A percentile compares a stretch with the other conserved stretches of the same genome.
phyloP scores from a whole-genome alignment of 2,329 filamentous ascomycete genomes.

The Penicillium sp. region DNA sequence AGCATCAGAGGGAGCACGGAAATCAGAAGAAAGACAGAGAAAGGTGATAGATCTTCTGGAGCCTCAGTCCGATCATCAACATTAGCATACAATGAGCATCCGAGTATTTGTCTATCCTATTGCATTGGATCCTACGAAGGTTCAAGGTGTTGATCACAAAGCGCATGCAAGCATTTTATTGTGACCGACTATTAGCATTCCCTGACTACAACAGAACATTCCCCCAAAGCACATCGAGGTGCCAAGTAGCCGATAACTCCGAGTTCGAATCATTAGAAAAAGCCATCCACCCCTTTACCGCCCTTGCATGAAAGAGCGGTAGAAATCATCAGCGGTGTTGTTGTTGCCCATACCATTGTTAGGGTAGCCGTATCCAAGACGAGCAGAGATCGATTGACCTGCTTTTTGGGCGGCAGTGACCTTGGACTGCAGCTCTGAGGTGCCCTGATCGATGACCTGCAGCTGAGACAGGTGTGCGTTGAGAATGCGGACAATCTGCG shows the following conservation, averaged over 20 bases:
- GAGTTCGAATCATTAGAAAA: conserved; percentile 23
- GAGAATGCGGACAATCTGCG: conserved; percentile 91
- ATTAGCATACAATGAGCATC: neutral
- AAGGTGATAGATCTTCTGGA: neutral
- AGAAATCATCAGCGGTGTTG: conserved; percentile 83
- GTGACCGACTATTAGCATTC: conserved; percentile 10
- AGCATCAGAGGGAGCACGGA: neutral
- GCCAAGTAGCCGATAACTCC: conserved; percentile 27
- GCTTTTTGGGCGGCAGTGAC: conserved; percentile 79
- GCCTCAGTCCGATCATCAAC: neutral
- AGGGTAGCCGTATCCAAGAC: conserved; percentile 36
- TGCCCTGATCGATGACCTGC: conserved; percentile 88
- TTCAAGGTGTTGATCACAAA: neutral
- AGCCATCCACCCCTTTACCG: conserved; percentile 48
- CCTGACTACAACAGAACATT: conserved; percentile 10
- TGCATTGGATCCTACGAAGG: neutral
- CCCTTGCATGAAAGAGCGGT: conserved; percentile 78
- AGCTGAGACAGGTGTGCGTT: conserved; percentile 90
- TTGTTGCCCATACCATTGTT: conserved; percentile 42
- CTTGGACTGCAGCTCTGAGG: conserved; percentile 76
- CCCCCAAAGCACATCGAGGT: conserved; percentile 10
- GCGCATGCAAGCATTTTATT: conserved; percentile 6
- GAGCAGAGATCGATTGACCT: conserved; percentile 54
- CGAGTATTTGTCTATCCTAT: neutral
- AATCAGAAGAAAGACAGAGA: neutral